Conservation (phyloP, 2,329 filamentous ascomycete species). For the Fusarium tanahbumbuense region DNA sequence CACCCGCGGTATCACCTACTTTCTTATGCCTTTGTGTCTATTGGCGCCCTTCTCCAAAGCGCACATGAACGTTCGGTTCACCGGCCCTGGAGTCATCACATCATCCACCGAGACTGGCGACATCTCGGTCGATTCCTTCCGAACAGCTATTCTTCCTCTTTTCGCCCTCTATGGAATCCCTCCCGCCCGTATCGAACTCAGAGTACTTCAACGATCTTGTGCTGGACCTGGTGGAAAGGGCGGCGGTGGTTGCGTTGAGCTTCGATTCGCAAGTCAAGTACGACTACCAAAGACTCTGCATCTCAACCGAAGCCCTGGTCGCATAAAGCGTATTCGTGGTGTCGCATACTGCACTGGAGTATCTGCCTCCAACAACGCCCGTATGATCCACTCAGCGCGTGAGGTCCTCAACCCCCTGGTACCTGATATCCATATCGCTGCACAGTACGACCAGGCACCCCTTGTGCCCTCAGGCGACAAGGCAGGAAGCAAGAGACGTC, state of each 20-base stretch:
- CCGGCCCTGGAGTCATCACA: constrained; percentile 92
- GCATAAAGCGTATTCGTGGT: constrained; percentile 88
- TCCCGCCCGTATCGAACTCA: constrained; percentile 82
- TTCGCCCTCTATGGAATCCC: constrained; percentile 91
- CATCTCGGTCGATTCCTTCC: constrained; percentile 90
- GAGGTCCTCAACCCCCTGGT: constrained; percentile 88
- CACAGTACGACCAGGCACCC: constrained; percentile 77
- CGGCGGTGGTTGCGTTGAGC: constrained; percentile 91
- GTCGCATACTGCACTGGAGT: constrained; percentile 96
- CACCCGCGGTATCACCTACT: constrained; percentile 88
- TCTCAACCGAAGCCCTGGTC: constrained; percentile 80
- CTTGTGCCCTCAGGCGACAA: constrained; percentile 66
- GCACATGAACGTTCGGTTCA: constrained; percentile 89
- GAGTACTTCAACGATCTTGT: constrained; percentile 84
- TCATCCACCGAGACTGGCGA: constrained; percentile 85
- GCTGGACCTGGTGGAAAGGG: constrained; percentile 79
- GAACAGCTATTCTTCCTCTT: constrained; percentile 90
- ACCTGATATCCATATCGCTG: constrained; percentile 90
- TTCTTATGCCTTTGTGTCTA: constrained; percentile 87
- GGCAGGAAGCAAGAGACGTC: constrained; percentile 67
- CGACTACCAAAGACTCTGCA: constrained; percentile 94
- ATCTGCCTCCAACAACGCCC: constrained; percentile 89
- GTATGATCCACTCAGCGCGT: constrained; percentile 92
- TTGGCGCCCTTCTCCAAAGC: constrained; percentile 94
- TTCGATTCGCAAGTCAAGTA: constrained; percentile 93